Conservation (phyloP, 2,329 filamentous ascomycete species). For the Curvularia hawaiiensis region DNA sequence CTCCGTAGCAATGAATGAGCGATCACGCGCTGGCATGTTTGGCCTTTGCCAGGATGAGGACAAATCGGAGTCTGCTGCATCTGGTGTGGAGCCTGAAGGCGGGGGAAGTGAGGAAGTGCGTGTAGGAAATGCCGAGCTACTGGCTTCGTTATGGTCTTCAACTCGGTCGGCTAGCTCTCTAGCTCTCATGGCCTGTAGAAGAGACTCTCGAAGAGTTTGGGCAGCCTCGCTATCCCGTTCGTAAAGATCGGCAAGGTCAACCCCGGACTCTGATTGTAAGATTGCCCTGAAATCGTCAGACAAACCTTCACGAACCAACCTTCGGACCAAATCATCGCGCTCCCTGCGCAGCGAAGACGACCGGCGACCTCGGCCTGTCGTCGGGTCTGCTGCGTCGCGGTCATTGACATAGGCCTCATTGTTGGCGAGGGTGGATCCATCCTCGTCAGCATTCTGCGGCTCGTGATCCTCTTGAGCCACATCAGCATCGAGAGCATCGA, state of each 20-base stretch:
- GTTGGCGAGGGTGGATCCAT: neutral
- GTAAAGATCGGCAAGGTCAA: conserved; percentile 19
- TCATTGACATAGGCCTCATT: conserved; percentile 1
- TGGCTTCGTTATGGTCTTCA: conserved; percentile 7
- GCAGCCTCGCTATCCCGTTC: neutral
- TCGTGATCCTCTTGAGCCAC: conserved; percentile 10
- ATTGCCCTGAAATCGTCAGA: conserved; percentile 25
- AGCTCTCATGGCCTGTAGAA: conserved; percentile 13
- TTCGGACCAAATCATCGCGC: conserved; percentile 21
- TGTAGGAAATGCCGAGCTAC: conserved; percentile 13
- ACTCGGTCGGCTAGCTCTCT: conserved; percentile 10
- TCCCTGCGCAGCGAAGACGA: conserved; percentile 24
- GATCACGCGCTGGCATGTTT: conserved; percentile 53
- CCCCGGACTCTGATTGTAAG: conserved; percentile 18
- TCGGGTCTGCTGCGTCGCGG: conserved; percentile 10
- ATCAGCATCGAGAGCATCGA: conserved; percentile 5
- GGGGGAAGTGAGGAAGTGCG: conserved; percentile 24
- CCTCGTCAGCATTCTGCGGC: neutral
- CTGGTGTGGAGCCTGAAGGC: conserved; percentile 2
- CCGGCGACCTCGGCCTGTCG: conserved; percentile 20
- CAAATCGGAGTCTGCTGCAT: conserved; percentile 13
- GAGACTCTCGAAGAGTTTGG: conserved; percentile 11
- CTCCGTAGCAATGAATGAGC: conserved; percentile 53
- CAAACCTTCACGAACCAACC: conserved; percentile 26
- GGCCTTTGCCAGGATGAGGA: conserved; percentile 43